Conservation (phyloP, 192 early-diverging fungal species). For the Entomortierella beljakovae region DNA sequence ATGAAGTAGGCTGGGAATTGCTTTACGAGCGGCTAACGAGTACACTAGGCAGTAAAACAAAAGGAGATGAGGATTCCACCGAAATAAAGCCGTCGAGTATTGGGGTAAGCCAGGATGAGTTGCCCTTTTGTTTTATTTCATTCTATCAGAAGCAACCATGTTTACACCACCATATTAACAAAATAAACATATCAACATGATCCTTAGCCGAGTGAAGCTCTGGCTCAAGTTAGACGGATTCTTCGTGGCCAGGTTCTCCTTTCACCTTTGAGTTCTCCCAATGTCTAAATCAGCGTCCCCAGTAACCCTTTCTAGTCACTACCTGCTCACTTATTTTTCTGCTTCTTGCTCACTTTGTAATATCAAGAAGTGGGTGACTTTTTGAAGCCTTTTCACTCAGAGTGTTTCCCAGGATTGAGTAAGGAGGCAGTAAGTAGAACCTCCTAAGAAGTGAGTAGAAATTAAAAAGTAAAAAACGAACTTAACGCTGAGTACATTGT, state of each 20-base stretch:
- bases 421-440: too few relatives aligned
- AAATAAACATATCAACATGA: neutral
- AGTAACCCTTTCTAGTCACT: too few relatives aligned
- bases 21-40: slow-evolving; percentile 9
- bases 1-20: slow-evolving; percentile 30
- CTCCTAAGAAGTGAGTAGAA: too few relatives aligned
- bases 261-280: slow-evolving; percentile 2
- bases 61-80: neutral
- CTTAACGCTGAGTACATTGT: too few relatives aligned
- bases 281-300: too few relatives aligned
- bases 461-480: too few relatives aligned
- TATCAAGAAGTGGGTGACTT: too few relatives aligned
- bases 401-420: too few relatives aligned
- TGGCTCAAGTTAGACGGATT: slow-evolving; percentile 3
- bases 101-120: neutral
- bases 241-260: slow-evolving; percentile 7
- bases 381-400: too few relatives aligned
- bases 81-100: neutral
- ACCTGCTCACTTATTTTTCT: too few relatives aligned
- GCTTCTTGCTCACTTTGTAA: too few relatives aligned
- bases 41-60: neutral
- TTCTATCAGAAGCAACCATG: neutral
- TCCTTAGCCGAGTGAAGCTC: slow-evolving; percentile 11
- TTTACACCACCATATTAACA: neutral
- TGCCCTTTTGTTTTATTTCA: neutral